phyloP scores from a whole-genome alignment of 495 filamentous ascomycete genomes.

The Lasiosphaeria ovina region DNA sequence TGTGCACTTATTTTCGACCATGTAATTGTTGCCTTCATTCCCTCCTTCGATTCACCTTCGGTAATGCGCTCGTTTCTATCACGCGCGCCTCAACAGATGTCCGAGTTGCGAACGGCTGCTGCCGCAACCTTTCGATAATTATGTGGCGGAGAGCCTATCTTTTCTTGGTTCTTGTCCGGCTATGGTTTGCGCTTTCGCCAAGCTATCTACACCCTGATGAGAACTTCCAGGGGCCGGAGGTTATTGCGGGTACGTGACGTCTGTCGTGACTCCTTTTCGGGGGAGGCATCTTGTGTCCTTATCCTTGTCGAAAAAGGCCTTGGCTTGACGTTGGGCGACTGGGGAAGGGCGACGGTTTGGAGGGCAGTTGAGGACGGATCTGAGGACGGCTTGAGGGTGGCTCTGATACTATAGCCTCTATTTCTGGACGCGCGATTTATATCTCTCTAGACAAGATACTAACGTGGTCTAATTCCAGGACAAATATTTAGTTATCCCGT shows the following conservation, averaged over 20 bases:
- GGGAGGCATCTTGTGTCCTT: not conserved
- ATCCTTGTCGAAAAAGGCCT: too few relatives aligned
- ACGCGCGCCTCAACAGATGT: slow-evolving; percentile 20
- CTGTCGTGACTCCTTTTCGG: not conserved
- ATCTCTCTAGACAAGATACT: not conserved
- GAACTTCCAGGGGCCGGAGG: slow-evolving; percentile 96
- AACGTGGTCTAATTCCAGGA: slow-evolving; percentile 49
- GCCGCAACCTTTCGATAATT: slow-evolving; percentile 14
- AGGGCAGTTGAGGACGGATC: too few relatives aligned
- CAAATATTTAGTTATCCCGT: slow-evolving; percentile 87
- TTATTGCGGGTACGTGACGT: slow-evolving; percentile 77
- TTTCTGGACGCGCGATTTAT: not conserved
- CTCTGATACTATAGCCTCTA: not conserved
- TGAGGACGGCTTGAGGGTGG: too few relatives aligned
- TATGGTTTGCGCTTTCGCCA: slow-evolving; percentile 90
- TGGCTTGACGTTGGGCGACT: too few relatives aligned
- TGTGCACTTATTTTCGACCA: not conserved
- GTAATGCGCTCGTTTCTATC: slow-evolving; percentile 17
- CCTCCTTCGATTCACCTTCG: slow-evolving; percentile 8
- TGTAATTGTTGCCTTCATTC: slow-evolving; percentile 9
- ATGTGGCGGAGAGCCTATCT: slow-evolving; percentile 92
- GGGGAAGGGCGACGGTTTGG: too few relatives aligned
- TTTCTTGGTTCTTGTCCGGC: slow-evolving; percentile 76
- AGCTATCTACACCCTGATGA: slow-evolving; percentile 98
- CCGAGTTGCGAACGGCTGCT: slow-evolving; percentile 7